Evolutionary conservation across 176 grass and related monocot species (phyloP), one percentile per base, ranked within the genome.

Genomic region (Leersia perrieri): DNA sequence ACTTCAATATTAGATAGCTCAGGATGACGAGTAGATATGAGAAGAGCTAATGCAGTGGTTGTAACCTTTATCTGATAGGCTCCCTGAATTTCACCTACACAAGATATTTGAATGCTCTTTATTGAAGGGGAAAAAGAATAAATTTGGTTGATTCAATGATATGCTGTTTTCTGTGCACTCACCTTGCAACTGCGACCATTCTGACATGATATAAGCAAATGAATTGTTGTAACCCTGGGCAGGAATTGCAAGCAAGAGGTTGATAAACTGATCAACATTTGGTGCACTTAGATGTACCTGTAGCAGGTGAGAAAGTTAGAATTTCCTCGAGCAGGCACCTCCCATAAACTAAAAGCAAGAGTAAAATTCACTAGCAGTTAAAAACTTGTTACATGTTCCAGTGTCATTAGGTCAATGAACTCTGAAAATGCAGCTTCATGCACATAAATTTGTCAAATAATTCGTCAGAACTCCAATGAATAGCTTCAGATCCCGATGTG

Each of bases 51-150:
- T 64, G 92, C 96, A 63, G 90, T 93, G 26, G 96, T 93, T 61
- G 95, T 98, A 61, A 98, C 90, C 66, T 95, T 98, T 91, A 98
- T 98, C 83, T 98, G 95, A 79, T 98, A 98, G 33, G 90, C 84
- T 82, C 95, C 95, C 66, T 95, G 92, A 87, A 98, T 93, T 90
- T 98, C 92, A 88, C 92, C 92, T 98, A 72, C 55, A 87, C 47
- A 49, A 38, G 20, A 57, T 79, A 68, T 69, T 73, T 74, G 65
- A 69, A 72, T 63, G 60, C 39, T 77, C 31, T 79, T 79, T 36
- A 38, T 26, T 41, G 44, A 79, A 8, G 26, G 22, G 83, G 57
- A 14, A 53, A 20, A 8, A 22, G 22, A 74, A n/a, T 40, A 42
- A 66, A 63, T 57, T 65, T 2, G 25, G 42, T 84, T 70, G 63